phyloP scores from a whole-genome alignment of 257 asterid species.

The Primulina tabacum region DNA sequence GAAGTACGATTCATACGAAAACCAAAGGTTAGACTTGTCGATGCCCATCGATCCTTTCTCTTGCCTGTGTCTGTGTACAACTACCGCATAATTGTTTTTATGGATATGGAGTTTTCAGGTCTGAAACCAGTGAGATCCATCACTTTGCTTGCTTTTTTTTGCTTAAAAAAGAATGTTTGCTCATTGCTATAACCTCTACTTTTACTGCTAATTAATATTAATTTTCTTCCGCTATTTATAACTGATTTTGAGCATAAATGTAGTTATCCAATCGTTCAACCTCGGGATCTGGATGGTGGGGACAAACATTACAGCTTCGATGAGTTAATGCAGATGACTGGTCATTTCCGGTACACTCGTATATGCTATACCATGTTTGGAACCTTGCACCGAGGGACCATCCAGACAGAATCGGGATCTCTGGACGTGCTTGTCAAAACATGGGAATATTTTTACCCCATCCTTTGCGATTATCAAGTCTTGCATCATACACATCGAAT shows the following conservation, averaged over 20 bases:
- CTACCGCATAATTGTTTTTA: too few species aligned
- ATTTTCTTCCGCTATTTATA: too few species aligned
- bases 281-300: neutral
- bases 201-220: too few species aligned
- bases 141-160: too few species aligned
- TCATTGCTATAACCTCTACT: too few species aligned
- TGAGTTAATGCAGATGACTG: neutral
- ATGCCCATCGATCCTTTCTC: too few species aligned
- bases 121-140: too few species aligned
- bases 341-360: neutral
- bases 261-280: neutral
- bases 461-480: neutral
- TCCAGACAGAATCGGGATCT: neutral
- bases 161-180: too few species aligned
- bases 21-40: neutral
- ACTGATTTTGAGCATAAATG: neutral
- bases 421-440: neutral
- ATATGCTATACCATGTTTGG: neutral
- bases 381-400: neutral
- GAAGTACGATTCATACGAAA: neutral
- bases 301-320: neutral
- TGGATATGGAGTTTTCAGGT: too few species aligned
- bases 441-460: neutral
- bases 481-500: neutral
- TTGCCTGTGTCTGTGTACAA: too few species aligned